Conservation (phyloP, 2,329 filamentous ascomycete genomes). For the Westerdykella sp. region DNA sequence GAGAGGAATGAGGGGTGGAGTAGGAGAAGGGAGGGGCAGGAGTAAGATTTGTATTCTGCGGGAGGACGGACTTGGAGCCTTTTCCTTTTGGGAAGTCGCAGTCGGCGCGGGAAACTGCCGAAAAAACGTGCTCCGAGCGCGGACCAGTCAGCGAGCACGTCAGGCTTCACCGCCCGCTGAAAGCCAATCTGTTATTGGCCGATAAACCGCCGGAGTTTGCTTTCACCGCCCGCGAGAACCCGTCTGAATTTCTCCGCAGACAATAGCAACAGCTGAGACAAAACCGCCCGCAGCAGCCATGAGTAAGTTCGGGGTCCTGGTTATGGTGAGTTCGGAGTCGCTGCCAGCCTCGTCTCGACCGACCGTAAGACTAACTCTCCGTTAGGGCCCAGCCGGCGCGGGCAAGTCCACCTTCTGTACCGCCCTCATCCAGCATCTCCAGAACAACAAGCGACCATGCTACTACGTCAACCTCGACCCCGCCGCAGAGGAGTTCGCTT, state of each 20-base stretch:
- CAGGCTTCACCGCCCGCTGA: constrained; percentile 8
- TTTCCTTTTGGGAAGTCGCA: neutral
- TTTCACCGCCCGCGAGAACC: neutral
- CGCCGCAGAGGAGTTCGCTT: constrained; percentile 86
- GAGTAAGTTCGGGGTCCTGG: constrained; percentile 91
- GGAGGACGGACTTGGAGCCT: neutral
- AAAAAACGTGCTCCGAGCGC: constrained; percentile 5
- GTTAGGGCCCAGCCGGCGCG: constrained; percentile 74
- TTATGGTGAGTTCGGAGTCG: constrained; percentile 52
- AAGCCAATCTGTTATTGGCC: neutral
- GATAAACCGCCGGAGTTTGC: constrained; percentile 6
- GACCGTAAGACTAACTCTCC: neutral
- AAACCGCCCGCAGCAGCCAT: constrained; percentile 43
- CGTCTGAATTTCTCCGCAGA: constrained; percentile 1
- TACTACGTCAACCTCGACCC: constrained; percentile 99
- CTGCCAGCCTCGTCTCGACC: neutral
- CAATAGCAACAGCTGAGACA: neutral
- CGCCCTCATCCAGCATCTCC: constrained; percentile 84
- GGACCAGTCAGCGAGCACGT: constrained; percentile 4
- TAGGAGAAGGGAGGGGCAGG: constrained; percentile 23
- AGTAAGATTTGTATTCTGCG: constrained; percentile 7
- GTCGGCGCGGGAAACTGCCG: neutral
- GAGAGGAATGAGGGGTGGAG: constrained; percentile 10
- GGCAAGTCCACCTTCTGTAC: constrained; percentile 98
- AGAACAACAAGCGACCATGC: constrained; percentile 82